A percentile compares a stretch with the other conserved stretches of the same genome.
These are phyloP conservation scores for Geotrichum macrosporum DNA, from an alignment of 1,139 yeast species.

Conservation along the genomic window DNA sequence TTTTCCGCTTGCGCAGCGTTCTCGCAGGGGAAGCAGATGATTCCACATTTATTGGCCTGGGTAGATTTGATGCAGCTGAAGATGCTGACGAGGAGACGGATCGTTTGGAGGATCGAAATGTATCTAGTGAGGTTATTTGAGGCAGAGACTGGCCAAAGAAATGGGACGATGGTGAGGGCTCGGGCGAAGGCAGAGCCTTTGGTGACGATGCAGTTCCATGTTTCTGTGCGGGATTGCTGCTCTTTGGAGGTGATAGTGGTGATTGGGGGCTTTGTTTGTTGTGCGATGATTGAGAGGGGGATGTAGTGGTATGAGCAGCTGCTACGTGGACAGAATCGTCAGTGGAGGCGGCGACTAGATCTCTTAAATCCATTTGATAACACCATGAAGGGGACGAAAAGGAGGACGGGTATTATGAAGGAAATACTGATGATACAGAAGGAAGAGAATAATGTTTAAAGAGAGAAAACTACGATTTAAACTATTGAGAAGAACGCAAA, in stretches of 20 bases:
- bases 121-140: constrained; percentile 6
- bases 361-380: constrained; percentile 16
- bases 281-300: constrained; percentile 5
- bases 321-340: constrained; percentile 5
- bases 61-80: constrained; percentile 1
- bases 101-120: not conserved
- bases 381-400: not conserved
- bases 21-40: constrained; percentile 10
- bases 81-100: not conserved
- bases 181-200: constrained; percentile 20
- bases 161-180: constrained; percentile 21
- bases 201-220: constrained; percentile 7
- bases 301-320: not conserved
- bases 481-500: too few relatives aligned
- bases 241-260: constrained; percentile 1
- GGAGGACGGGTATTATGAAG: too few relatives aligned
- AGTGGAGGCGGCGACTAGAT: constrained; percentile 14
- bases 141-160: constrained; percentile 14
- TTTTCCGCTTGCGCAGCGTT: constrained; percentile 15
- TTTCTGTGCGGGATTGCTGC: not conserved
- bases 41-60: constrained; percentile 1
- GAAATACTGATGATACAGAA: too few relatives aligned
- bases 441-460: too few relatives aligned
- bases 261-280: constrained; percentile 1
- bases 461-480: too few relatives aligned